Percentiles rank a stretch among this genome's conserved stretches.
phyloP scores from a whole-genome alignment of 306 rosid species.

The Styphnolobium japonicum region DNA sequence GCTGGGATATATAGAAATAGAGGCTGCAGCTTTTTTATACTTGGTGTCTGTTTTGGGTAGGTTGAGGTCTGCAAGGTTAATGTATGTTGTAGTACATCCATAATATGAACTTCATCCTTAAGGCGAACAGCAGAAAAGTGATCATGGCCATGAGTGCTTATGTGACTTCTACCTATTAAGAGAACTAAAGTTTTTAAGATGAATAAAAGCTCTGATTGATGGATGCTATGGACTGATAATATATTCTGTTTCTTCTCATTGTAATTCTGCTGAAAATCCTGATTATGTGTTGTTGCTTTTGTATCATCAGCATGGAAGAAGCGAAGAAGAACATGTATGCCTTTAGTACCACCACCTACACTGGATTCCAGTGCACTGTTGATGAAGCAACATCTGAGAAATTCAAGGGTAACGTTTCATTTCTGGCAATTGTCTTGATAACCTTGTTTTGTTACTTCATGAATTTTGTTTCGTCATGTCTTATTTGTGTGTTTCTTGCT shows the following conservation, averaged over 20 bases:
- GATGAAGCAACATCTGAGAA: constrained; percentile 95
- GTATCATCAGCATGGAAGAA: constrained; percentile 84
- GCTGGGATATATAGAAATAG: too few relatives aligned
- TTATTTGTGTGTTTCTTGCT: constrained; percentile 12
- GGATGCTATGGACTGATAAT: too few relatives aligned
- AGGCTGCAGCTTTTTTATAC: too few relatives aligned
- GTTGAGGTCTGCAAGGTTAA: background rate
- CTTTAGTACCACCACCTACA: constrained; percentile 94
- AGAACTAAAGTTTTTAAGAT: background rate
- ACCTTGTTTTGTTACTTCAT: background rate
- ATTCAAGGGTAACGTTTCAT: constrained; percentile 63
- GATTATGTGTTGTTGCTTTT: background rate
- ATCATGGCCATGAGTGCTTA: background rate
- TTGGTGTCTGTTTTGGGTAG: too few relatives aligned
- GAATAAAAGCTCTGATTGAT: background rate
- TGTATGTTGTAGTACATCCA: background rate
- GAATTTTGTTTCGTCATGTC: background rate
- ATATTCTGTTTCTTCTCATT: background rate
- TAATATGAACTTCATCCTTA: background rate
- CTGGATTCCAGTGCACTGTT: constrained; percentile 95
- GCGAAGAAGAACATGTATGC: constrained; percentile 99
- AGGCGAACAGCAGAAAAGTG: background rate
- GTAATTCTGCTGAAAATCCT: background rate
- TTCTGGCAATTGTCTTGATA: background rate
- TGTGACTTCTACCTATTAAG: background rate